Evolutionary conservation across 257 asterid species (phyloP).

Genomic region (Capsicum chinense): DNA sequence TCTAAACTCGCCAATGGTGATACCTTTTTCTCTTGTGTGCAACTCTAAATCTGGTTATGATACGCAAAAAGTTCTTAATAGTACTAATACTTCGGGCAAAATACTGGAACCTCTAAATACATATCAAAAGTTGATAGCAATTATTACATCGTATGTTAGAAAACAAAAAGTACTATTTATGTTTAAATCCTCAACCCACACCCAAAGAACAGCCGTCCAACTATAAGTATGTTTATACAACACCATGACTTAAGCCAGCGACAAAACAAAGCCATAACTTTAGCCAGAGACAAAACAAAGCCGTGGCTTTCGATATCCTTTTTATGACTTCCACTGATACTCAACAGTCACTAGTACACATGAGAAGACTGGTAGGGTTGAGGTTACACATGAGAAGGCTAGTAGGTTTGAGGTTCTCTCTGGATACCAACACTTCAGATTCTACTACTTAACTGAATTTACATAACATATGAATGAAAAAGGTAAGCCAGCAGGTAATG

Average conservation of each 20-base stretch:
- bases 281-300: background rate
- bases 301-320: background rate
- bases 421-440: slow-evolving; percentile 21
- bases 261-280: background rate
- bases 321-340: background rate
- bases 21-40: background rate
- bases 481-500: background rate
- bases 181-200: background rate
- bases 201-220: background rate
- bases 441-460: slow-evolving; percentile 21
- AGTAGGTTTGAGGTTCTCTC: background rate
- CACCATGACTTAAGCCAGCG: background rate
- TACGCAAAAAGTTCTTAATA: background rate
- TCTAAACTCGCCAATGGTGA: too few relatives aligned
- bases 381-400: slow-evolving; percentile 1
- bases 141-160: slow-evolving; percentile 9
- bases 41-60: background rate
- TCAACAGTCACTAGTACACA: slow-evolving; percentile 15
- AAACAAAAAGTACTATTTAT: background rate
- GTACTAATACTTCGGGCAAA: background rate
- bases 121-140: background rate
- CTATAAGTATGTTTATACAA: background rate
- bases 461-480: slow-evolving; percentile 26
- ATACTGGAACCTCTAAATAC: background rate
- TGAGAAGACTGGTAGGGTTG: background rate